Evolutionary conservation across 2,329 filamentous ascomycete species (phyloP).

Genomic region (Colletotrichum limetticola): DNA sequence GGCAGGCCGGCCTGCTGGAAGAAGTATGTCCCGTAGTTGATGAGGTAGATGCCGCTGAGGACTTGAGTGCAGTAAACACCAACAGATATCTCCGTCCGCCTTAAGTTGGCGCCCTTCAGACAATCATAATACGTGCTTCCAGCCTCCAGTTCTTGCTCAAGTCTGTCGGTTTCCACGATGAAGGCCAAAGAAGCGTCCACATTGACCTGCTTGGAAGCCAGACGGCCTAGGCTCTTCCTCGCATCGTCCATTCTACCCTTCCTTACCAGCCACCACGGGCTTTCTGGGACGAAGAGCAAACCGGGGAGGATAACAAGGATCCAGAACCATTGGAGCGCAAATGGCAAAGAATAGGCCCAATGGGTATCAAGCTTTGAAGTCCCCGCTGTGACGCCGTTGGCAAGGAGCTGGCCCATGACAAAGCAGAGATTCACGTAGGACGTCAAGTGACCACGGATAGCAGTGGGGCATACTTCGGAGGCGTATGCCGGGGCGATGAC

Average conservation of each 20-base stretch:
- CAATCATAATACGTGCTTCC: conserved; percentile 63
- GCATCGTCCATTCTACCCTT: conserved; percentile 54
- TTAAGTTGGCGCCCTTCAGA: conserved; percentile 58
- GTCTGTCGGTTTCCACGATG: conserved; percentile 67
- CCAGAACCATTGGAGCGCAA: conserved; percentile 64
- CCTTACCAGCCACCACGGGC: conserved; percentile 61
- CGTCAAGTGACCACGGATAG: conserved; percentile 67
- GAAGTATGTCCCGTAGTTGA: conserved; percentile 70
- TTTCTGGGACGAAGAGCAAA: conserved; percentile 59
- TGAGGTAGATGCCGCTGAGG: conserved; percentile 71
- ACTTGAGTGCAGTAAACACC: conserved; percentile 75
- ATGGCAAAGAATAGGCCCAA: conserved; percentile 62
- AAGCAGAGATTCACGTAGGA: conserved; percentile 72
- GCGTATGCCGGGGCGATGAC: conserved; percentile 69
- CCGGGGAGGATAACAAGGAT: conserved; percentile 55
- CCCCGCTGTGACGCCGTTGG: conserved; percentile 57
- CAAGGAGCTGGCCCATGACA: conserved; percentile 70
- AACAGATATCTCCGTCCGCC: conserved; percentile 66
- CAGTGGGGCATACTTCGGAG: conserved; percentile 69
- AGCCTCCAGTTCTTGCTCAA: conserved; percentile 62
- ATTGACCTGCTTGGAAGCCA: conserved; percentile 60
- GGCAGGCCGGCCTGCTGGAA: conserved; percentile 57
- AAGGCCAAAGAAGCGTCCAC: conserved; percentile 61
- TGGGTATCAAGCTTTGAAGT: conserved; percentile 51
- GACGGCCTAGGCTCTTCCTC: conserved; percentile 48